These are phyloP conservation scores for Raffaelea deltoideospora DNA, from an alignment of 2,329 filamentous ascomycete species.

Conservation along the genomic window DNA sequence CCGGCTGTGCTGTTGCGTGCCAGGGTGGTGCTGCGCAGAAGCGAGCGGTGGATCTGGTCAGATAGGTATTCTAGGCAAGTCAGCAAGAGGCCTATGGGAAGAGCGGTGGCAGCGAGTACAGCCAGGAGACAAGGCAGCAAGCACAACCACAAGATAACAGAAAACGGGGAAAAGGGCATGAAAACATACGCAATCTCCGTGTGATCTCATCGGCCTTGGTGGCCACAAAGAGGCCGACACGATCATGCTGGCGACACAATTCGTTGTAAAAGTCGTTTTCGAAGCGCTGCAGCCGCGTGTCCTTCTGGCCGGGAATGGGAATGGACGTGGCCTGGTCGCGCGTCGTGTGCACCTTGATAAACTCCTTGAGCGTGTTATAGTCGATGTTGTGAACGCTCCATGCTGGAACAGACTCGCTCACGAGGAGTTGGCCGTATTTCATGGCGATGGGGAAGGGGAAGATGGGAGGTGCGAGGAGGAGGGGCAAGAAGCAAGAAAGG, in stretches of 20 bases:
- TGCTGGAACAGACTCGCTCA: conserved; percentile 63
- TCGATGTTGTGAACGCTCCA: conserved; percentile 80
- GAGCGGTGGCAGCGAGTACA: background rate
- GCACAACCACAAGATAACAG: too few species aligned
- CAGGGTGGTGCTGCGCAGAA: conserved; percentile 25
- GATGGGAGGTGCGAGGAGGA: too few species aligned
- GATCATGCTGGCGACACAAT: conserved; percentile 59
- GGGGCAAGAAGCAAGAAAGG: too few species aligned
- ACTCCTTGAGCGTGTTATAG: conserved; percentile 73
- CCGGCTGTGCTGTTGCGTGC: conserved; percentile 19
- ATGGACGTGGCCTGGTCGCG: conserved; percentile 54
- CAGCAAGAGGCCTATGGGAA: background rate
- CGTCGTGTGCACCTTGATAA: conserved; percentile 69
- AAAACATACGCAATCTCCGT: conserved; percentile 45
- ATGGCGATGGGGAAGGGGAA: too few species aligned
- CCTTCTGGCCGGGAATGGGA: conserved; percentile 57
- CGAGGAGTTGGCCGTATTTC: conserved; percentile 66
- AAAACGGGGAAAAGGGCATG: background rate
- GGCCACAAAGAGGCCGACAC: conserved; percentile 61
- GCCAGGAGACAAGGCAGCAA: background rate
- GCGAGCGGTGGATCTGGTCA: conserved; percentile 29
- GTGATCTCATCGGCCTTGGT: conserved; percentile 70
- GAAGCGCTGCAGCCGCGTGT: conserved; percentile 43
- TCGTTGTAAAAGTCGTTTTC: conserved; percentile 58
- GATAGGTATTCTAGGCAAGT: conserved; percentile 29